Evolutionary conservation across 768 basidiomycete genomes (phyloP), one percentile per base, ranked within the genome.

Genomic region (Boletus fagicola): DNA sequence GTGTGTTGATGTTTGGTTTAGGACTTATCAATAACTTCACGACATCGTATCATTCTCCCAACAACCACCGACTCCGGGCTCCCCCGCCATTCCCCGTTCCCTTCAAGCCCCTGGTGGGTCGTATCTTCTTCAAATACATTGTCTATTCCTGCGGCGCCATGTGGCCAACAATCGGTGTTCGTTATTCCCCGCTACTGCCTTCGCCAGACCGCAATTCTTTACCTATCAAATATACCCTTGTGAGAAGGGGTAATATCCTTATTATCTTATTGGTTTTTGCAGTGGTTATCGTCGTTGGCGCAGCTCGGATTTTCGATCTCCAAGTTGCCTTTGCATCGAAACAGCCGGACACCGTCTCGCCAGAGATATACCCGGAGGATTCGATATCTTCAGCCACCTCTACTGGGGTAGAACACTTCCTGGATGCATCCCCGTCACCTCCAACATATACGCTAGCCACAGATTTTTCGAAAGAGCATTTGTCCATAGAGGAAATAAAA

Each of bases 401-500:
- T n/a, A 51, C 44, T 11, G n/a, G 26, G 3, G 15, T 42, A 7
- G 62, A 46, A 33, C 61, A 43, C 15, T 24, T 15, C 11, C 20
- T 40, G 33, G 40, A 51, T 39, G 28, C 55, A 38, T 24, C 48
- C 16, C 38, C 38, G 3, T 24, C 38, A 10, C 38, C 46, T n/a
- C 33, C 40, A 35, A 33, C 49, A 20, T 11, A 50, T 35, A 44
- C 39, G 22, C 57, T 50, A 50, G 22, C 50, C 5, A 16, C 51
- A 22, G n/a, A n/a, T 40, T 36, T 45, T 47, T 51, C 20, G 16
- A 57, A 60, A 16, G 64, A 69, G 30, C 49, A 65, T 13, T 58
- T 70, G 45, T 68, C 66, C 49, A 49, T 66, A 30, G 67, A 74
- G 38, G 69, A 75, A 33, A 56, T 79, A 5, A 59, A 63, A 26